A percentile compares a stretch with the other conserved stretches of the same genome.
Evolutionary conservation across 2,329 filamentous ascomycete genomes (phyloP).

Genomic region (Microdochium nivale): DNA sequence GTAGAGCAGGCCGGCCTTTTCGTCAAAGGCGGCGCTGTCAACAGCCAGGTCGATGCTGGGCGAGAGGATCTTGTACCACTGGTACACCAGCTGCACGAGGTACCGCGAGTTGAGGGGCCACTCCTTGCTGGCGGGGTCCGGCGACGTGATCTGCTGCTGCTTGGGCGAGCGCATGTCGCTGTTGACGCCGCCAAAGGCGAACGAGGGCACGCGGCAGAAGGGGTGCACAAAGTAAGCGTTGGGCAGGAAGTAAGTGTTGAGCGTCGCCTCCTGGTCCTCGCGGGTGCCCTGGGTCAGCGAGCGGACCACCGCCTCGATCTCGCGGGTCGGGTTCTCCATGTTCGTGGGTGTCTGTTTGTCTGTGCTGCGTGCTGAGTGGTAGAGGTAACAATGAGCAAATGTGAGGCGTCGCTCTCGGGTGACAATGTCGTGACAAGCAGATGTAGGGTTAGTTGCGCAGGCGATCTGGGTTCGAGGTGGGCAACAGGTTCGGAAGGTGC

Average conservation of each 20-base stretch:
- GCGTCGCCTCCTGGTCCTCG: constrained; percentile 52
- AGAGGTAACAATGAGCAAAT: no score
- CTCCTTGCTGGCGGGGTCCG: constrained; percentile 29
- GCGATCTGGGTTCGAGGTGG: no score
- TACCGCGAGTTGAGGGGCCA: constrained; percentile 50
- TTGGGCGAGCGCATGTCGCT: neutral
- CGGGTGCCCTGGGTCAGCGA: constrained; percentile 60
- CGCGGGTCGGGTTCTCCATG: constrained; percentile 30
- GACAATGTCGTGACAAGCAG: no score
- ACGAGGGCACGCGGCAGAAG: constrained; percentile 60
- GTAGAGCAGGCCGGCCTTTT: constrained; percentile 58
- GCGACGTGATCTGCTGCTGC: neutral
- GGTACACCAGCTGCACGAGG: constrained; percentile 62
- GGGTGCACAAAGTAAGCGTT: constrained; percentile 71
- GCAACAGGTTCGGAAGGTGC: no score
- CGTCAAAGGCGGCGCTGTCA: constrained; percentile 58
- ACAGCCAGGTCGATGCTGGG: constrained; percentile 63
- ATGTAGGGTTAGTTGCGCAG: no score
- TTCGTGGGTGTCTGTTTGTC: neutral
- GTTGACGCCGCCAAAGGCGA: constrained; percentile 23
- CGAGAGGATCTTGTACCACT: constrained; percentile 78
- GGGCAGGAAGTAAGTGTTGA: constrained; percentile 66
- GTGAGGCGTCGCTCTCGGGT: no score
- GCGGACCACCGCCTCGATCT: constrained; percentile 60
- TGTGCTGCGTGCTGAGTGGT: neutral